Base-by-base conservation (phyloP, 257 asterid genomes). In the Eucommia ulmoides region DNA sequence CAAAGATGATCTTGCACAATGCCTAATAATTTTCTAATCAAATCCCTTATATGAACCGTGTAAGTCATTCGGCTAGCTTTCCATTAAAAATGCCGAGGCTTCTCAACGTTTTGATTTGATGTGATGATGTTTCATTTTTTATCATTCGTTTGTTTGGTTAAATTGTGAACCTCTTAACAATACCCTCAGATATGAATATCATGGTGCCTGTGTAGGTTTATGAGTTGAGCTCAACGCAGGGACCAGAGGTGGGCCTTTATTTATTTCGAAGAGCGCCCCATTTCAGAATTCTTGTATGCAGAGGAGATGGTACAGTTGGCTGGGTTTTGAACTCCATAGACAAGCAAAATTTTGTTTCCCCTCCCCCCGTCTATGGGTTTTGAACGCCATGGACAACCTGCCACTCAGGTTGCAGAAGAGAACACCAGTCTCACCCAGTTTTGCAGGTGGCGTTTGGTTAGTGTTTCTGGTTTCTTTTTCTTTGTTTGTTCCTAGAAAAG, bases 231-330 rank as follows among this genome's bases (percentile, higher is more conserved):
- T 86, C 95, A 24, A 65, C 66, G 19, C 84, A 77, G 54, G 97
- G 97, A 38, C 99, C 99, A 15, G 99, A 91, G 73, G 75, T 69
- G 59, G 99, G 99, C 53, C 84, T 91, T 41, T 70, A 77, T 71
- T 66, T 86, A 63, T 91, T 91, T 65, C 77, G 83, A 64, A 83
- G 50, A 75, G 93, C 81, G 55, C 81, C 93, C 12, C 97, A 91
- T 74, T 86, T 91, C 76, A 83, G 95, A 51, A 38, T 91, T 55
- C 96, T 91, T 47, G 88, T 77, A 22, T 91, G 99, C 26, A 96
- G 99, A 52, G 99, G 99, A 63, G 99, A 91, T 72, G 97, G 99
- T 52, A 91, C 95, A 52, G 94, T 91, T 56, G 96, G 99, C 29
- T 91, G 96, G 99, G 89, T 91, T 42, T 63, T 91, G 70, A 57